phyloP scores from a whole-genome alignment of 768 basidiomycete species.

The Tubosaeta brunneosetosa region DNA sequence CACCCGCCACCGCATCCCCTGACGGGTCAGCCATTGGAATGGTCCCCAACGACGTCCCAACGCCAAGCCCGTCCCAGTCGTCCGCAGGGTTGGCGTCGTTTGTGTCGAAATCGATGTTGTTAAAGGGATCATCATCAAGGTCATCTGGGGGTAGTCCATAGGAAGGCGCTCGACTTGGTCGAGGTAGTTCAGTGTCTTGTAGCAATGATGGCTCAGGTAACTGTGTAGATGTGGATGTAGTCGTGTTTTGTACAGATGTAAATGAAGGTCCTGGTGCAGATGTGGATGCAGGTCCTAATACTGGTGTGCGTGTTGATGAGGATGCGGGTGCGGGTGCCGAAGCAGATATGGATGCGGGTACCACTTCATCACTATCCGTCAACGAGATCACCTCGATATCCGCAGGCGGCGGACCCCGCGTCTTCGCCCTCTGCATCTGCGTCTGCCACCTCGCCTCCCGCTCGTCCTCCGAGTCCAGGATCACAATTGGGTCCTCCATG shows the following conservation, averaged over 20 bases:
- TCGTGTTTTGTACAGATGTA: neutral
- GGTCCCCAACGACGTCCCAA: slow-evolving; percentile 5
- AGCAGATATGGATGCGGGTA: neutral
- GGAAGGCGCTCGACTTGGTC: neutral
- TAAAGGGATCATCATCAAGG: slow-evolving; percentile 14
- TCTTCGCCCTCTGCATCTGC: neutral
- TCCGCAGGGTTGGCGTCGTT: neutral
- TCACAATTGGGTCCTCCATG: slow-evolving; percentile 20
- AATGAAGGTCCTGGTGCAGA: neutral
- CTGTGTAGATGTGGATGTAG: neutral
- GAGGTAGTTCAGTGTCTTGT: neutral
- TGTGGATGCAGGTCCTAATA: neutral
- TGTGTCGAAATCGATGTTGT: slow-evolving; percentile 11
- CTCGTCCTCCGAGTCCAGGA: slow-evolving; percentile 19
- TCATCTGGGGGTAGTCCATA: slow-evolving; percentile 7
- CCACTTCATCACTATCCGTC: slow-evolving; percentile 24
- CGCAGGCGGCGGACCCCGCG: slow-evolving; percentile 6
- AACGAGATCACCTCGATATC: slow-evolving; percentile 26
- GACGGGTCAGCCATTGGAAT: neutral
- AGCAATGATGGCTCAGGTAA: neutral
- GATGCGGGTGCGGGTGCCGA: neutral
- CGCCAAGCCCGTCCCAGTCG: slow-evolving; percentile 6
- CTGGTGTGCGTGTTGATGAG: neutral
- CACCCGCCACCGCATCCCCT: neutral
- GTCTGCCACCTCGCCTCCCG: slow-evolving; percentile 1